A percentile compares a stretch with the other conserved stretches of the same genome.
phyloP scores from a whole-genome alignment of 768 basidiomycete species.

The Paxillus involutus region DNA sequence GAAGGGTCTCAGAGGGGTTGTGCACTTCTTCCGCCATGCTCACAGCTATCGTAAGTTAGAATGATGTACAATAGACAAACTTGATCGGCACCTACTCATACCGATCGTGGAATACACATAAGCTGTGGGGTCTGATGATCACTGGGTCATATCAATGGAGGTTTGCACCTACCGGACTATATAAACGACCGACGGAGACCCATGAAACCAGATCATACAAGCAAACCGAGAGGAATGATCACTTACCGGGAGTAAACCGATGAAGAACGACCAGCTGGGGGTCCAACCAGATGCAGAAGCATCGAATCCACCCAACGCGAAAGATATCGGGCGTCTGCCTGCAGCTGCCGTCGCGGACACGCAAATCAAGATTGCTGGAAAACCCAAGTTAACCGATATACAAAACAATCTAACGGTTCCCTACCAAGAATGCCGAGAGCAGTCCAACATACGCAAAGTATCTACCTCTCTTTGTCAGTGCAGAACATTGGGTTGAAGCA shows the following conservation, averaged over 20 bases:
- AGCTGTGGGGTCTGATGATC: constrained; percentile 32
- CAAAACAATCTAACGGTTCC: not conserved
- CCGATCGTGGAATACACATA: constrained; percentile 62
- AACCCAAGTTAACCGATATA: constrained; percentile 12
- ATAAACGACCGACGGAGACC: not conserved
- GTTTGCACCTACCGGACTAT: constrained; percentile 26
- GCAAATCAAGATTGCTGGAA: constrained; percentile 53
- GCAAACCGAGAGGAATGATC: not conserved
- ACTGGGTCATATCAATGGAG: not conserved
- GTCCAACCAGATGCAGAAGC: constrained; percentile 64
- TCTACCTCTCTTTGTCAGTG: constrained; percentile 32
- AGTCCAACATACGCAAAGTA: constrained; percentile 63
- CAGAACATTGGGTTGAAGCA: not conserved
- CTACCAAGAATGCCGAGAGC: constrained; percentile 53
- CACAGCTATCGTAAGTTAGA: constrained; percentile 39
- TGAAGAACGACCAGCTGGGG: constrained; percentile 68
- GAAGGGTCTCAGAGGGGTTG: constrained; percentile 55
- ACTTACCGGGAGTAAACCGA: constrained; percentile 57
- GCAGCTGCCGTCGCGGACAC: constrained; percentile 56
- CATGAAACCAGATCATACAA: not conserved
- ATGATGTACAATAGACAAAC: not conserved
- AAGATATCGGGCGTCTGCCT: constrained; percentile 53
- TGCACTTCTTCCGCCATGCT: constrained; percentile 71
- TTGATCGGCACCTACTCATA: constrained; percentile 45
- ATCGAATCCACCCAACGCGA: constrained; percentile 59